Conservation (phyloP, 2,329 filamentous ascomycete species). For the Fusarium incarnatum region DNA sequence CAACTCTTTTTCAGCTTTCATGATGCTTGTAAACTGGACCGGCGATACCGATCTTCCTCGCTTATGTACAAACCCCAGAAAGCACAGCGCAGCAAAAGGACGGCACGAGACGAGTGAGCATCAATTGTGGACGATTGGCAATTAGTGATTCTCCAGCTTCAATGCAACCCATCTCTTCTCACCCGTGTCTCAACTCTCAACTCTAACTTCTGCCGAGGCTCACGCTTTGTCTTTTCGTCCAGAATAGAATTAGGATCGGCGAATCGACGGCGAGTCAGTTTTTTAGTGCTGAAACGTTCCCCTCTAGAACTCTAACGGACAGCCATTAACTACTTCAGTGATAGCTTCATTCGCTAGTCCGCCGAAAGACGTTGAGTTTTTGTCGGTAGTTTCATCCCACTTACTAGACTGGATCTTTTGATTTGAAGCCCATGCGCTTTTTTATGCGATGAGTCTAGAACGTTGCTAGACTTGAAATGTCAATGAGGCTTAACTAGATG, state of each 20-base stretch:
- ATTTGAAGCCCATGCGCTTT: neutral
- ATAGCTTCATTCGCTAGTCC: neutral
- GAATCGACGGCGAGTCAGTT: constrained; percentile 15
- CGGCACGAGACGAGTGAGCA: neutral
- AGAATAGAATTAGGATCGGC: neutral
- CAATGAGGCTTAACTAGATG: constrained; percentile 5
- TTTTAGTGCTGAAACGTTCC: constrained; percentile 1
- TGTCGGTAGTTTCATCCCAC: constrained; percentile 1
- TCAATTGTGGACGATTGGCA: constrained; percentile 15
- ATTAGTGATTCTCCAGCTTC: neutral
- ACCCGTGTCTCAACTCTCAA: neutral
- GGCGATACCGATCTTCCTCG: neutral
- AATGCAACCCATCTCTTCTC: neutral
- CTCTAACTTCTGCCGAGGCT: constrained; percentile 1
- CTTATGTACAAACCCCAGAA: neutral
- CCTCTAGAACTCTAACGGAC: neutral
- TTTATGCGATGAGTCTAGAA: constrained; percentile 2
- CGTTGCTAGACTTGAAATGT: neutral
- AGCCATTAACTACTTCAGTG: neutral
- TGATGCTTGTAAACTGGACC: constrained; percentile 26
- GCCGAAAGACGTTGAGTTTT: neutral
- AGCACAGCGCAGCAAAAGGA: neutral
- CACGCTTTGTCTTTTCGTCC: neutral
- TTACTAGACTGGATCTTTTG: neutral
- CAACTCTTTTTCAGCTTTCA: neutral